These are phyloP conservation scores for Salix purpurea DNA, from an alignment of 345 rosid species.

Conservation along the genomic window DNA sequence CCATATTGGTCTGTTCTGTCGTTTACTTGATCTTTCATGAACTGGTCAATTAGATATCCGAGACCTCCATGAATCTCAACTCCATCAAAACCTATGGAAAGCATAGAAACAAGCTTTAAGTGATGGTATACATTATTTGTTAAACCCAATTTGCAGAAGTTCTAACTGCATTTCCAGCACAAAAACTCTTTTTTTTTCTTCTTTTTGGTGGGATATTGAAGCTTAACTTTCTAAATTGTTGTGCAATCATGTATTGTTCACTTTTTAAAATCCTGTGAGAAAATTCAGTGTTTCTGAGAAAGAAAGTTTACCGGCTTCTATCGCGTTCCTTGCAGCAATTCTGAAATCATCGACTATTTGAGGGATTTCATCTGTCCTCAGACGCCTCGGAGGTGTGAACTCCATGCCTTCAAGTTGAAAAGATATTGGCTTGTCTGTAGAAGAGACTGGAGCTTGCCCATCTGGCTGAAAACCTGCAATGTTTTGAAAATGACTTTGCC, in stretches of 20 bases:
- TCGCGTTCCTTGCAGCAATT: slow-evolving; percentile 44
- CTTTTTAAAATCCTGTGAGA: too few species aligned
- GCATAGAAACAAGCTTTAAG: slow-evolving; percentile 63
- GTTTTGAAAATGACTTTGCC: too few species aligned
- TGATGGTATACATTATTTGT: slow-evolving; percentile 18
- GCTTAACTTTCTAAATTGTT: too few species aligned
- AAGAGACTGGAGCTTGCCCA: slow-evolving; percentile 62
- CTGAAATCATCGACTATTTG: slow-evolving; percentile 58
- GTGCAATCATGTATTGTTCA: too few species aligned
- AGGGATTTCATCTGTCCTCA: slow-evolving; percentile 64
- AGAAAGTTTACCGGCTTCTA: too few species aligned
- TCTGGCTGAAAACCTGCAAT: slow-evolving; percentile 51
- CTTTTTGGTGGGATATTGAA: too few species aligned
- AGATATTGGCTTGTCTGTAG: slow-evolving; percentile 45
- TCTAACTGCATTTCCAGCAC: slow-evolving; percentile 47
- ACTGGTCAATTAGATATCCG: slow-evolving; percentile 33
- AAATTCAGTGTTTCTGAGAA: too few species aligned
- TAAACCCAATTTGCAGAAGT: slow-evolving; percentile 43
- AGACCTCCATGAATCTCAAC: slow-evolving; percentile 70
- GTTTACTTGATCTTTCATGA: slow-evolving; percentile 1
- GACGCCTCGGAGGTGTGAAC: slow-evolving; percentile 55
- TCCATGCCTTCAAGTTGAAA: slow-evolving; percentile 31
- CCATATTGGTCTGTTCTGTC: slow-evolving; percentile 65
- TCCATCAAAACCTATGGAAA: slow-evolving; percentile 75
- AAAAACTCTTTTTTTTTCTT: too few species aligned